Base-by-base conservation (phyloP, 352 stramenopile genomes). In the Globisporangium spinosum region DNA sequence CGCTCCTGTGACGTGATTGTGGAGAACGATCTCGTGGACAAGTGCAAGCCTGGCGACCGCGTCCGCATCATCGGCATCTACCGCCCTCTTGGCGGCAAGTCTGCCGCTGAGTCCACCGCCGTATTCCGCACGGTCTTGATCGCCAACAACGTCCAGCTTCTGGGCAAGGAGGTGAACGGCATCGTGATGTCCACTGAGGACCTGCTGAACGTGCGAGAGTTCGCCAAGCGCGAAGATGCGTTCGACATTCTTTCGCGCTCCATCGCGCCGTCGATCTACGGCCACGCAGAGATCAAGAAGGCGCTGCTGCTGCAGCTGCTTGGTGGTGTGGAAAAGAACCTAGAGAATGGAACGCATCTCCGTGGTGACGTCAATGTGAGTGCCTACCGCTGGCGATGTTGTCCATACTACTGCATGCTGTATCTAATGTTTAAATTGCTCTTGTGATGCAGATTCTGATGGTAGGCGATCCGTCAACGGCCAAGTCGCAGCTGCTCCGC, bases 261-360 rank as follows among this genome's bases (percentile, higher is more conserved):
- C 47, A 85, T 99, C 22, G 96, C 97, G 25, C 98, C 98, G 22
- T 98, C 95, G 7, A 99, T 99, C 71, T 99, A 98, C 74, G 98
- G 98, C 34, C 98, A 99, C 72, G 79, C 93, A 1, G 87, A 98
- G 53, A 99, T 99, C 67, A 99, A 99, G 74, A 96, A 98, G 73
- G 87, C 89, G 27, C 57, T 96, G 35, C 64, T 96, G 34, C 74
- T 95, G 56, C 88, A 95, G 62, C 67, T 97, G 58, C 79, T 98
- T 17, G 89, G 95, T 45, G 97, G 96, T 47, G 82, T 94, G 17
- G 95, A 98, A 73, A 97, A 98, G 71, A 99, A 99, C 68, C 77
- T 99, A 3, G 91, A 97, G 27, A 99, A 99, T 77, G 98, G 98
- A 13, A 99, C 97, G 7, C 98, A 99, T 88, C 89, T 99, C 54